Base-by-base conservation (phyloP, 306 rosid genomes). In the Gynostemma pentaphyllum region DNA sequence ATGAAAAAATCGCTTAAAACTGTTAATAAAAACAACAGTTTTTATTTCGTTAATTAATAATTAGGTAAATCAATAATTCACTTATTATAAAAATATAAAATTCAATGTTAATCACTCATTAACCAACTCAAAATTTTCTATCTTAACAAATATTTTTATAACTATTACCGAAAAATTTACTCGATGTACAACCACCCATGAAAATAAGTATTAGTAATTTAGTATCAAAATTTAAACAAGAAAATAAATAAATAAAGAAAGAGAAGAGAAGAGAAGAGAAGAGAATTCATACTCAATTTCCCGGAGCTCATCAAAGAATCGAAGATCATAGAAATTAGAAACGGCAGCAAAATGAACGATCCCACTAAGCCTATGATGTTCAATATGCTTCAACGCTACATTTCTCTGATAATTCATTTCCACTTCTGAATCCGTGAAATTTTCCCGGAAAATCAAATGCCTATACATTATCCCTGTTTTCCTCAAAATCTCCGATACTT, bases 301-400 rank as follows among this genome's bases (percentile, higher is more conserved):
- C 67, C 96, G 78, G 76, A 92, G 95, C 50, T 86, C 88, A 28
- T 86, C 68, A 75, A 92, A 92, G 84, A 92, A 92, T 50, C 63
- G 80, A 52, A 92, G 95, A 76, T 88, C 96, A 62, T 92, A 88
- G 18, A 82, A 87, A 68, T 88, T 92, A 51, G 88, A 80, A 44
- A 86, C 88, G 14, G 86, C 96, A 18, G 98, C 98, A 72, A 92
- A 88, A 64, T 92, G 98, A 8, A 92, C 95, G 19, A 92, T 92
- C 72, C 98, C 96, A 37, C 80, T 79, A 2, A 92, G 85, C 70
- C 80, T 79, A 49, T 88, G 98, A 19, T 85, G 87, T 46, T 85
- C 95, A 68, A 91, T 91, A 81, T 91, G 98, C 68, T 83, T 80
- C 26, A 91, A 83, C 0, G 95, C 98, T 40, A 85, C 76, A 32